These are phyloP conservation scores for Myxozyma lipomycoides DNA, from an alignment of 805 yeast genomes.

Conservation along the genomic window DNA sequence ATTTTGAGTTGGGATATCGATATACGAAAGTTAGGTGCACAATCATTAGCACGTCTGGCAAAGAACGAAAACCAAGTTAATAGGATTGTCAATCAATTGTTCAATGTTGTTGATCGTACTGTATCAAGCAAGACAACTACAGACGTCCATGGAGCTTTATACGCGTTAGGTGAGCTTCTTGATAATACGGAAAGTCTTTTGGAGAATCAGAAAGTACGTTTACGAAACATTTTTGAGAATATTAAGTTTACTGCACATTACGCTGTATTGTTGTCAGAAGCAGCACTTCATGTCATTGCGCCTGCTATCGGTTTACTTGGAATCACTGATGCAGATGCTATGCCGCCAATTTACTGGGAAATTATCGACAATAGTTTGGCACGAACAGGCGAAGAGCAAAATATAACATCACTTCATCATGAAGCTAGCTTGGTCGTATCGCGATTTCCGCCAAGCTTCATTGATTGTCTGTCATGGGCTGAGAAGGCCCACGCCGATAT, in stretches of 20 bases:
- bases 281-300: conserved; percentile 15
- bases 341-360: conserved; percentile 37
- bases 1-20: conserved; percentile 43
- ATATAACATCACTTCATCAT: neutral
- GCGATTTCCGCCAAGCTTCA: neutral
- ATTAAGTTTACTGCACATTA: conserved; percentile 11
- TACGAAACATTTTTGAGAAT: conserved; percentile 6
- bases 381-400: conserved; percentile 16
- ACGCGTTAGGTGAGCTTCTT: conserved; percentile 30
- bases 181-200: neutral
- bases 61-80: neutral
- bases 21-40: conserved; percentile 43
- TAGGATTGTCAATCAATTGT: conserved; percentile 8
- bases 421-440: conserved; percentile 6
- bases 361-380: conserved; percentile 16
- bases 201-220: neutral
- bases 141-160: conserved; percentile 31
- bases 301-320: conserved; percentile 1
- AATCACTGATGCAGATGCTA: conserved; percentile 32
- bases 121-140: conserved; percentile 14
- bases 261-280: conserved; percentile 11
- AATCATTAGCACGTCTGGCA: conserved; percentile 34
- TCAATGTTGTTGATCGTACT: conserved; percentile 16
- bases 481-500: neutral
- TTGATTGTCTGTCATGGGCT: conserved; percentile 5